Evolutionary conservation across 2,329 filamentous ascomycete genomes (phyloP).

Genomic region (Hypoxylon sp.): DNA sequence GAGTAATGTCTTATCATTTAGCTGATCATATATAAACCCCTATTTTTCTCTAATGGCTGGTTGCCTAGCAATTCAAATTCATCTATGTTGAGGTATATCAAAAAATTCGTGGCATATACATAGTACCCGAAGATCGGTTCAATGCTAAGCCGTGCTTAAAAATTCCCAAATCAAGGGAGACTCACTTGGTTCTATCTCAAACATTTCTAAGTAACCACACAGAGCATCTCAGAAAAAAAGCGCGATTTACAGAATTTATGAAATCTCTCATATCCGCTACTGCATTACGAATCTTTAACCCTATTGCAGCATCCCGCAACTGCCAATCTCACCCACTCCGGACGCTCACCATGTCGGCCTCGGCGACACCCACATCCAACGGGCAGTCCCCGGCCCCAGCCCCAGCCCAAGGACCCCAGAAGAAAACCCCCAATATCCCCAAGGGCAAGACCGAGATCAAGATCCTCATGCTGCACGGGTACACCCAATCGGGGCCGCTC

Average conservation of each 20-base stretch:
- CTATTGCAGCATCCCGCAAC: neutral
- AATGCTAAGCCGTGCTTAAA: slow-evolving; percentile 22
- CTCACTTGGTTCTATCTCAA: neutral
- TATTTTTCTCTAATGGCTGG: neutral
- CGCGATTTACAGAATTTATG: slow-evolving; percentile 12
- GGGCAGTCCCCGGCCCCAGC: neutral
- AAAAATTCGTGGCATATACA: neutral
- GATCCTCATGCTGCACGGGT: slow-evolving; percentile 87
- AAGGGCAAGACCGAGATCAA: slow-evolving; percentile 68
- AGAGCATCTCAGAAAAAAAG: neutral
- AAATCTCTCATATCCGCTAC: slow-evolving; percentile 2
- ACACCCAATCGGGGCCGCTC: slow-evolving; percentile 87
- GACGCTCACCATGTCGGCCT: slow-evolving; percentile 25
- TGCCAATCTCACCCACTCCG: neutral
- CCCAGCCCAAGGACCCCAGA: neutral
- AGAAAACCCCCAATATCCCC: slow-evolving; percentile 48
- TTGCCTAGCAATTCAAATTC: neutral
- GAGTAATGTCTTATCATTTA: neutral
- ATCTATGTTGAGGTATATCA: slow-evolving; percentile 24
- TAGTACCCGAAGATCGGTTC: slow-evolving; percentile 14
- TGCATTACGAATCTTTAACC: neutral
- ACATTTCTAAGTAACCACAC: neutral
- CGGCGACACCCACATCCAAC: slow-evolving; percentile 22
- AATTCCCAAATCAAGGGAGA: slow-evolving; percentile 11
- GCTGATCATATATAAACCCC: neutral